Percentiles rank a stretch among this genome's conserved stretches.
Conservation (phyloP, 2,329 filamentous ascomycete species). For the Fonsecaea erecta region DNA sequence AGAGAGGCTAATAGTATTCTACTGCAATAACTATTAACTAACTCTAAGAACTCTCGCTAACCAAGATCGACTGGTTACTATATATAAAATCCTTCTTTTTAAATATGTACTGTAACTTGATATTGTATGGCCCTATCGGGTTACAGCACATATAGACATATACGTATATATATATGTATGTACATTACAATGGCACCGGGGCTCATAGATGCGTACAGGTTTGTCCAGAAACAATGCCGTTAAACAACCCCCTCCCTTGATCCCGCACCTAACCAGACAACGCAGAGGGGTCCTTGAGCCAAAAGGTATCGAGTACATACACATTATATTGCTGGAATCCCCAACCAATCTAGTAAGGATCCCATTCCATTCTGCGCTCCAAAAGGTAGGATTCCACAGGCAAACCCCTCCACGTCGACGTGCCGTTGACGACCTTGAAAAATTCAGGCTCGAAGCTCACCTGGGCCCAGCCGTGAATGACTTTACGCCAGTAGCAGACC, state of each 20-base stretch:
- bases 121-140: not conserved
- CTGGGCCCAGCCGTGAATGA: conserved; percentile 48
- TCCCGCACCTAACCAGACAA: not conserved
- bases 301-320: not conserved
- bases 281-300: no score
- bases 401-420: conserved; percentile 42
- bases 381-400: conserved; percentile 51
- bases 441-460: conserved; percentile 50
- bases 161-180: not conserved
- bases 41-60: no score
- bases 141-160: no score
- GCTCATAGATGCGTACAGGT: not conserved
- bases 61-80: no score
- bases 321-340: conserved; percentile 7
- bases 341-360: conserved; percentile 29
- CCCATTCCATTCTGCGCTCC: conserved; percentile 34
- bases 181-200: not conserved
- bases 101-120: not conserved
- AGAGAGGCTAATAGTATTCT: no score
- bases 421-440: conserved; percentile 41
- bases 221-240: not conserved
- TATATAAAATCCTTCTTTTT: no score
- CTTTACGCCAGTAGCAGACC: conserved; percentile 60
- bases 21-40: no score
- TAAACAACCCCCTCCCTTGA: not conserved